Conservation (phyloP, 345 rosid genomes). For the Pistacia atlantica region DNA sequence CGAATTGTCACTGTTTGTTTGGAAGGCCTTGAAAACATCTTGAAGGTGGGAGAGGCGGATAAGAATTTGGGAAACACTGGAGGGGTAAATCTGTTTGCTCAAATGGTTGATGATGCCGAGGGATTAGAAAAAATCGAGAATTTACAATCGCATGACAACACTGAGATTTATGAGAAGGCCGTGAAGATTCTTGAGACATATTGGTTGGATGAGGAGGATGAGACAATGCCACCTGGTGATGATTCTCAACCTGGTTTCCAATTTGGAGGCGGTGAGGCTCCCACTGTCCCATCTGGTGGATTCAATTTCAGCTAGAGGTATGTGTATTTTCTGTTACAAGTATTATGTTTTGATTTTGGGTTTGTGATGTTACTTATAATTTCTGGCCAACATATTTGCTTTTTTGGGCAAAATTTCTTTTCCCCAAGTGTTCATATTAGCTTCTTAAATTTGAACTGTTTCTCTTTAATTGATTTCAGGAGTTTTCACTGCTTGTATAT, state of each 20-base stretch:
- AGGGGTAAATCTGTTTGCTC: slow-evolving; percentile 52
- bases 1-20: slow-evolving; percentile 58
- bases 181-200: slow-evolving; percentile 63
- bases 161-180: slow-evolving; percentile 65
- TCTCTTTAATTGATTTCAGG: slow-evolving; percentile 30
- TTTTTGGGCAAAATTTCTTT: neutral
- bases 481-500: slow-evolving; percentile 14
- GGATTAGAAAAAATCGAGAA: slow-evolving; percentile 66
- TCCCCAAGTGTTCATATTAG: neutral
- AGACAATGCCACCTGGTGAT: slow-evolving; percentile 62
- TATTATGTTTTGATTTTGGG: neutral
- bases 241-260: slow-evolving; percentile 44
- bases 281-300: slow-evolving; percentile 67
- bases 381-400: neutral
- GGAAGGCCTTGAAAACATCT: slow-evolving; percentile 60
- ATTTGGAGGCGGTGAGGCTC: slow-evolving; percentile 51
- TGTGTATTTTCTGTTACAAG: neutral
- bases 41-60: slow-evolving; percentile 61
- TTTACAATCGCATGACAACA: slow-evolving; percentile 58
- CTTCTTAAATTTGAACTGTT: neutral
- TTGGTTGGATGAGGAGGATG: slow-evolving; percentile 63
- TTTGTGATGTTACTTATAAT: neutral
- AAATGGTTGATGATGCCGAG: slow-evolving; percentile 61
- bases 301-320: slow-evolving; percentile 65
- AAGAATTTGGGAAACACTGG: slow-evolving; percentile 38